phyloP scores from a whole-genome alignment of 805 yeast genomes.

The Brettanomyces custersianus region DNA sequence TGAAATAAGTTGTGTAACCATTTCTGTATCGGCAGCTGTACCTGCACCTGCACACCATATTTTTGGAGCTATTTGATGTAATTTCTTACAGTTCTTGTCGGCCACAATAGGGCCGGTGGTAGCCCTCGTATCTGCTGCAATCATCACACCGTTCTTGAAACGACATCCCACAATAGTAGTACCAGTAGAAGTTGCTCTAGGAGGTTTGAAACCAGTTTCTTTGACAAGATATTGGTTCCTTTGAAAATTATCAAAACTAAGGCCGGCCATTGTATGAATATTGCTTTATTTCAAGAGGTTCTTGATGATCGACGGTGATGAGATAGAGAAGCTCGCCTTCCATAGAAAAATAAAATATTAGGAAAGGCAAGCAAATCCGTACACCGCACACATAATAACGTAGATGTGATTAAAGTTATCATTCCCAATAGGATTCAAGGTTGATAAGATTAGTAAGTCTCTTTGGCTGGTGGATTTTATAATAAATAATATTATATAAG shows the following conservation, averaged over 20 bases:
- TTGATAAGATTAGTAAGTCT: too few species aligned
- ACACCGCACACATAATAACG: too few species aligned
- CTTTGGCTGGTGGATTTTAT: too few species aligned
- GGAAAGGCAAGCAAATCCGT: too few species aligned
- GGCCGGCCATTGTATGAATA: constrained; percentile 59
- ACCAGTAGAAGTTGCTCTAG: constrained; percentile 94
- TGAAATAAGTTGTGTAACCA: constrained; percentile 89
- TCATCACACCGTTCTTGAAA: constrained; percentile 88
- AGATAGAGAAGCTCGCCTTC: too few species aligned
- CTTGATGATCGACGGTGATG: too few species aligned
- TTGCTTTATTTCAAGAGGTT: too few species aligned
- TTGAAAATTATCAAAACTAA: constrained; percentile 87
- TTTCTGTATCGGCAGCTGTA: constrained; percentile 99
- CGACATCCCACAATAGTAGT: constrained; percentile 98
- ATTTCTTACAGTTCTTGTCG: constrained; percentile 94
- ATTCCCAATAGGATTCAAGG: too few species aligned
- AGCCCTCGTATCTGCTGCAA: constrained; percentile 98
- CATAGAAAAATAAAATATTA: too few species aligned
- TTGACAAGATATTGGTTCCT: constrained; percentile 71
- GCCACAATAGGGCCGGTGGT: constrained; percentile 96
- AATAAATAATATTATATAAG: neutral
- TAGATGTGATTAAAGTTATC: too few species aligned
- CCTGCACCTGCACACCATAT: constrained; percentile 99
- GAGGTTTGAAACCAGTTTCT: constrained; percentile 59
- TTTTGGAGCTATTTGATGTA: constrained; percentile 80